A percentile compares a stretch with the other conserved stretches of the same genome.
Conservation (phyloP, 257 asterid species). For the Hygrophila difformis region DNA sequence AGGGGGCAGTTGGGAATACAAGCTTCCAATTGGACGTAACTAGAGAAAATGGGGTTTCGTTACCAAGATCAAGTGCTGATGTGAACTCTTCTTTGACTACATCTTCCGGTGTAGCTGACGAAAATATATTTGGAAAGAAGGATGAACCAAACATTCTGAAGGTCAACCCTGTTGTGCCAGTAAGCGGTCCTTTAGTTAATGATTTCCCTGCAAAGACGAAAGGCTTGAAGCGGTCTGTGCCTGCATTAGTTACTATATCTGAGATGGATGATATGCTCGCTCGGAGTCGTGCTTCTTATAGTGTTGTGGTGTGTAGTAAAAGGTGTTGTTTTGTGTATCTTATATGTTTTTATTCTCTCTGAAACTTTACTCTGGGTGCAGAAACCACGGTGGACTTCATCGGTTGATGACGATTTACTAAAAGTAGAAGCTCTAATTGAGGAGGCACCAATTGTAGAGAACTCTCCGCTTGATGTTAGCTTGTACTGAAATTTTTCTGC, state of each 20-base stretch:
- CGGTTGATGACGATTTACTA: slow-evolving; percentile 46
- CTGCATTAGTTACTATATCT: slow-evolving; percentile 40
- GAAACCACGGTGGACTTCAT: slow-evolving; percentile 63
- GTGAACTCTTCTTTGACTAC: not conserved
- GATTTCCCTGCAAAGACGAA: slow-evolving; percentile 16
- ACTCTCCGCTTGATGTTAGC: slow-evolving; percentile 42
- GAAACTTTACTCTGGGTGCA: slow-evolving; percentile 23
- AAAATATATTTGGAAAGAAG: slow-evolving; percentile 14
- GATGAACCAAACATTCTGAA: slow-evolving; percentile 10
- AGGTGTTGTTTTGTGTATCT: slow-evolving; percentile 3
- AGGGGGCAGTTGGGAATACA: slow-evolving; percentile 18
- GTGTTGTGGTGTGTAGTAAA: slow-evolving; percentile 38
- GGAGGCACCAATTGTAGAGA: slow-evolving; percentile 33
- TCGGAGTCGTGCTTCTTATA: slow-evolving; percentile 35
- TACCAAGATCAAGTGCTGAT: slow-evolving; percentile 12
- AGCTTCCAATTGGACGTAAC: slow-evolving; percentile 21
- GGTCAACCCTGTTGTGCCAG: slow-evolving; percentile 15
- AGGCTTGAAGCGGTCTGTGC: slow-evolving; percentile 13
- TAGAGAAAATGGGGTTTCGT: slow-evolving; percentile 12
- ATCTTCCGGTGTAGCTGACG: slow-evolving; percentile 18
- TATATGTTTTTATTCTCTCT: slow-evolving; percentile 4
- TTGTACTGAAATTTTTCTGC: slow-evolving; percentile 66
- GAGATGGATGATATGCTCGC: slow-evolving; percentile 56
- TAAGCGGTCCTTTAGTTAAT: slow-evolving; percentile 13
- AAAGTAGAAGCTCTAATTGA: slow-evolving; percentile 42